Conservation (phyloP, 2,329 filamentous ascomycete genomes). For the Claviceps digitariae region DNA sequence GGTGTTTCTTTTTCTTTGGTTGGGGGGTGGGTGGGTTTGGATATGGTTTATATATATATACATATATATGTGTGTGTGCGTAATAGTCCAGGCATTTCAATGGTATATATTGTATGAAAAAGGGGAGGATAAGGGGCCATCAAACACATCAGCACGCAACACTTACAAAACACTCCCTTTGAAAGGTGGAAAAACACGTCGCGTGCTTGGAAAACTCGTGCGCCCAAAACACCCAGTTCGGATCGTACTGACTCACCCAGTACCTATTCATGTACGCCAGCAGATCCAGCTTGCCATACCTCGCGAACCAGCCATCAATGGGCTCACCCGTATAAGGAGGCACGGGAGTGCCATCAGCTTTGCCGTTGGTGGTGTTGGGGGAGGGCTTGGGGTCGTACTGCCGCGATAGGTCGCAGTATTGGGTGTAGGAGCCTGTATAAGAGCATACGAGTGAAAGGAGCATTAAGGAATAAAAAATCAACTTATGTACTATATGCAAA, state of each 20-base stretch:
- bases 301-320: slow-evolving; percentile 44
- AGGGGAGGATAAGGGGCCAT: too few species aligned
- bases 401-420: slow-evolving; percentile 52
- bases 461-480: too few species aligned
- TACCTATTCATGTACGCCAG: slow-evolving; percentile 51
- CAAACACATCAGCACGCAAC: too few species aligned
- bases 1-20: not conserved
- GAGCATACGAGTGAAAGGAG: slow-evolving; percentile 8
- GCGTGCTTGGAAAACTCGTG: slow-evolving; percentile 58
- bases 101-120: too few species aligned
- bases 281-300: slow-evolving; percentile 44
- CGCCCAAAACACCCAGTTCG: slow-evolving; percentile 48
- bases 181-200: slow-evolving; percentile 54
- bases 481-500: too few species aligned
- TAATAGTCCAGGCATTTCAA: too few species aligned
- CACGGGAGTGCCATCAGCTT: slow-evolving; percentile 36
- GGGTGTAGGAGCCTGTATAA: slow-evolving; percentile 42
- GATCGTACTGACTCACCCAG: slow-evolving; percentile 46
- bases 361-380: slow-evolving; percentile 50
- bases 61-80: too few species aligned
- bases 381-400: slow-evolving; percentile 50
- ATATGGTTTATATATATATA: not conserved
- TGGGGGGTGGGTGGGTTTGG: not conserved
- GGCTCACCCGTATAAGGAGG: slow-evolving; percentile 43
- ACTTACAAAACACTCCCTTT: slow-evolving; percentile 44